A percentile compares a stretch with the other conserved stretches of the same genome.
These are phyloP conservation scores for Malassezia caprae DNA, from an alignment of 1,284 basidiomycete genomes.

Conservation along the genomic window DNA sequence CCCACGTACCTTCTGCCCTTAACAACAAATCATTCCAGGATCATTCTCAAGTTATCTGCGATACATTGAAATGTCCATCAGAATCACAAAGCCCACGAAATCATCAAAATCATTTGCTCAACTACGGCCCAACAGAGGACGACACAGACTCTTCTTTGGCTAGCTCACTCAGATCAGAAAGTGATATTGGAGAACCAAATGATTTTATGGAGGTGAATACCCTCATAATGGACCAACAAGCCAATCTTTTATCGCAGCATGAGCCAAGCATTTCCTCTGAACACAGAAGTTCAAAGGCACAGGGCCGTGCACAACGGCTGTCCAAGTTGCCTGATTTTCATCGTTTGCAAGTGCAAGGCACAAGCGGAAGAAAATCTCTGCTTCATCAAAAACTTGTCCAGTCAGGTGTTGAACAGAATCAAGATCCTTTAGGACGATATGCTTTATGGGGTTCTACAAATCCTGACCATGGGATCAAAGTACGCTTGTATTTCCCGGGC, in stretches of 20 bases:
- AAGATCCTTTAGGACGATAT: not conserved
- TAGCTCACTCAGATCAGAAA: not conserved
- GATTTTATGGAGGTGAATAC: not conserved
- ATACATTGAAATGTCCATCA: not conserved
- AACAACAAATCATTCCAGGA: not conserved
- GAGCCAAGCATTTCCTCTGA: not conserved
- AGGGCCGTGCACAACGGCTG: not conserved
- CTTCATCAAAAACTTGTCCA: not conserved
- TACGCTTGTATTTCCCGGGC: constrained; percentile 76
- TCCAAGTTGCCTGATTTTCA: not conserved
- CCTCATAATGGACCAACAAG: not conserved
- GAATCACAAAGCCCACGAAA: not conserved
- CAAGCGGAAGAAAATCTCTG: not conserved
- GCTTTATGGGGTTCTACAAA: not conserved
- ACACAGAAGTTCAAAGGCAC: not conserved
- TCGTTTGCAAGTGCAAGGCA: not conserved
- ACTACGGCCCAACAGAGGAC: not conserved
- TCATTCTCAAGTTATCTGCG: not conserved
- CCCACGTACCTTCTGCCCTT: not conserved
- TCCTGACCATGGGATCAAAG: constrained; percentile 52
- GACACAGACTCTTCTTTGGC: not conserved
- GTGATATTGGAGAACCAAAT: not conserved
- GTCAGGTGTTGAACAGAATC: not conserved
- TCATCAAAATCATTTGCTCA: not conserved
- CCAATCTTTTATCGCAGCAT: not conserved